Evolutionary conservation across 805 yeast genomes (phyloP).

Genomic region (Kuraishia capsulata): DNA sequence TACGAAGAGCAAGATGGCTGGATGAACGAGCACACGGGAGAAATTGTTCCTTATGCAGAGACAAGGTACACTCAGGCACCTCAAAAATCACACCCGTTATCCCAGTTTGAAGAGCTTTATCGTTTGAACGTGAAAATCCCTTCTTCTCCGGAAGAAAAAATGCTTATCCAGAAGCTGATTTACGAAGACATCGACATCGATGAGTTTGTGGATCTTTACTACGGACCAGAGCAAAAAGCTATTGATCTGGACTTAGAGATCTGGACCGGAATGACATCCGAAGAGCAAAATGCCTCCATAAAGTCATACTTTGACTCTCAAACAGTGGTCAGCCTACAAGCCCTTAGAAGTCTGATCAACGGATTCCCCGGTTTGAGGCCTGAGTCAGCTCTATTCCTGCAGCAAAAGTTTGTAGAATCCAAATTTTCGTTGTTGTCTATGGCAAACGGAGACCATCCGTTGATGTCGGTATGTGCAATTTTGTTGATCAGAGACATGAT

Average conservation of each 20-base stretch:
- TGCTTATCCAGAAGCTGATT: background rate
- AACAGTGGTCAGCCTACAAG: background rate
- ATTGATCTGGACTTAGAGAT: background rate
- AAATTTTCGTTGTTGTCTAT: background rate
- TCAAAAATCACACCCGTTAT: too few relatives aligned
- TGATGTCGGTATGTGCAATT: background rate
- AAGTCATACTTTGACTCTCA: background rate
- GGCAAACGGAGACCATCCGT: background rate
- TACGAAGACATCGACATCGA: background rate
- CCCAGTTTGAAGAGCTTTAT: too few relatives aligned
- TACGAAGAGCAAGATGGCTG: background rate
- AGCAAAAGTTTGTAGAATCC: background rate
- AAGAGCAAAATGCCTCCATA: background rate
- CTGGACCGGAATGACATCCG: background rate
- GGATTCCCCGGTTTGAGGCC: background rate
- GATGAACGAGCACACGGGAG: background rate
- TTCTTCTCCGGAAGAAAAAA: background rate
- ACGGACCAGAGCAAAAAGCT: background rate
- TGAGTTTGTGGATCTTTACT: background rate
- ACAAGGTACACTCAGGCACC: too few relatives aligned
- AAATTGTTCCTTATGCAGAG: background rate
- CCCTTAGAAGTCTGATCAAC: background rate
- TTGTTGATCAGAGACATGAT: background rate
- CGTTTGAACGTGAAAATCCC: too few relatives aligned
- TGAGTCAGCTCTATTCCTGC: background rate